Percentiles rank a stretch among this genome's conserved stretches.
Evolutionary conservation across 192 early-diverging fungal species (phyloP).

Genomic region (Phlyctochytrium planicorne): DNA sequence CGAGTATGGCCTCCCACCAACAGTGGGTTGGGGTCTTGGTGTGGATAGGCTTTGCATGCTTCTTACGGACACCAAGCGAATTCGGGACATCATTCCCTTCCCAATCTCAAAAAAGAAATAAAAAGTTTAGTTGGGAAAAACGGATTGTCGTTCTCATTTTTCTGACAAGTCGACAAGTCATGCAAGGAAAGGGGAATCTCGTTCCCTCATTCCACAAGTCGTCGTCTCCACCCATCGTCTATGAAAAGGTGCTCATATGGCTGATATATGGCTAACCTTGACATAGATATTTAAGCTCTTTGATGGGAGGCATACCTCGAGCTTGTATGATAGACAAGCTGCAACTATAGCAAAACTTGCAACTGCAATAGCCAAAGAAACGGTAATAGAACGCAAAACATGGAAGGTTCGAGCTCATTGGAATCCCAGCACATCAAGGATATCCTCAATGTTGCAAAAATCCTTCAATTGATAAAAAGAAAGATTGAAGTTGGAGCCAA

Average conservation of each 20-base stretch:
- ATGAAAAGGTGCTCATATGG: too few relatives aligned
- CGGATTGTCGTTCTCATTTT: too few relatives aligned
- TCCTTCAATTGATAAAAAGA: slow-evolving; percentile 9
- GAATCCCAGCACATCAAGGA: too few relatives aligned
- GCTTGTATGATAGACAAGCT: slow-evolving; percentile 26
- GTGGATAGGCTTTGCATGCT: slow-evolving; percentile 78
- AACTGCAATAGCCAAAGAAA: background rate
- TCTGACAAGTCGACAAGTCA: too few relatives aligned
- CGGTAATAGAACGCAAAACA: too few relatives aligned
- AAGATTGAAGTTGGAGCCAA: slow-evolving; percentile 4
- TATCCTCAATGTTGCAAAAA: background rate
- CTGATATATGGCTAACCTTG: too few relatives aligned
- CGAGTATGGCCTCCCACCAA: slow-evolving; percentile 83
- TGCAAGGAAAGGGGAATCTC: too few relatives aligned
- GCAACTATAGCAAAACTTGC: slow-evolving; percentile 17
- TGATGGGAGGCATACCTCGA: slow-evolving; percentile 21
- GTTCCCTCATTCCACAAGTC: too few relatives aligned
- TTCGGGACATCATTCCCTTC: slow-evolving; percentile 84
- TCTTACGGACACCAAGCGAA: slow-evolving; percentile 62
- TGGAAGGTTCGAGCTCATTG: too few relatives aligned
- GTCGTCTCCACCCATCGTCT: too few relatives aligned
- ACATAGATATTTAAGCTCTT: slow-evolving; percentile 16
- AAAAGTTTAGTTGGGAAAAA: too few relatives aligned
- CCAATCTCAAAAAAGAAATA: slow-evolving; percentile 61
- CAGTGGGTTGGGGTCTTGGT: slow-evolving; percentile 89